These are phyloP conservation scores for Sechiopsis laciniata DNA, from an alignment of 306 rosid genomes.

Conservation along the genomic window DNA sequence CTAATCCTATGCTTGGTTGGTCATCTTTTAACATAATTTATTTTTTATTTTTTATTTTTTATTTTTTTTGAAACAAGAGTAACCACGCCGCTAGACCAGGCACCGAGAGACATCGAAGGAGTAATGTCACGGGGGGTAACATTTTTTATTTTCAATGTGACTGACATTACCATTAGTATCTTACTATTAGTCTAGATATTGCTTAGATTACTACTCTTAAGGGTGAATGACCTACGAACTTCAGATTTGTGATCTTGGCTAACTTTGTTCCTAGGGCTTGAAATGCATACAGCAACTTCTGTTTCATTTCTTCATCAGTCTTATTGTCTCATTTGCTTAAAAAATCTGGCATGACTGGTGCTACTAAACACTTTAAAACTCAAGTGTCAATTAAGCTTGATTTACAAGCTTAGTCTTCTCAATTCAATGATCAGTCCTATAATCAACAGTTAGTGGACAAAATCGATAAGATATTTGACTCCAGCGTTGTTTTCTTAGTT, in stretches of 20 bases:
- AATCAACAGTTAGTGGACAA: not conserved
- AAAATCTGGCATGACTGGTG: too few relatives aligned
- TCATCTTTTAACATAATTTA: not conserved
- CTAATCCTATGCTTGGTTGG: not conserved
- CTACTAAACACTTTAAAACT: too few relatives aligned
- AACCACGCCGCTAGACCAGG: too few relatives aligned
- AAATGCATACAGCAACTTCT: not conserved
- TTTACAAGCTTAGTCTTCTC: not conserved
- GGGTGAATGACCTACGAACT: not conserved
- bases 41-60: too few relatives aligned
- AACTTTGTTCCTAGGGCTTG: not conserved
- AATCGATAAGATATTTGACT: not conserved
- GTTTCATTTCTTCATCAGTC: not conserved
- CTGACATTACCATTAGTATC: not conserved
- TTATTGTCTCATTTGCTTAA: not conserved
- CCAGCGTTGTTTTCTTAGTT: not conserved
- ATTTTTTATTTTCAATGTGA: too few relatives aligned
- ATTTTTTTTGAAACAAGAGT: too few relatives aligned
- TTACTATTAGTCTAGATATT: not conserved
- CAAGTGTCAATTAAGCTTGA: too few relatives aligned
- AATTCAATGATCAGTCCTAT: not conserved
- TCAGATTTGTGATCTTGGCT: not conserved
- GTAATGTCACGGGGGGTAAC: too few relatives aligned
- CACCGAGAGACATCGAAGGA: too few relatives aligned
- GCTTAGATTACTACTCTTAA: not conserved